phyloP scores from a whole-genome alignment of 345 rosid genomes.

The Syzygium grande region DNA sequence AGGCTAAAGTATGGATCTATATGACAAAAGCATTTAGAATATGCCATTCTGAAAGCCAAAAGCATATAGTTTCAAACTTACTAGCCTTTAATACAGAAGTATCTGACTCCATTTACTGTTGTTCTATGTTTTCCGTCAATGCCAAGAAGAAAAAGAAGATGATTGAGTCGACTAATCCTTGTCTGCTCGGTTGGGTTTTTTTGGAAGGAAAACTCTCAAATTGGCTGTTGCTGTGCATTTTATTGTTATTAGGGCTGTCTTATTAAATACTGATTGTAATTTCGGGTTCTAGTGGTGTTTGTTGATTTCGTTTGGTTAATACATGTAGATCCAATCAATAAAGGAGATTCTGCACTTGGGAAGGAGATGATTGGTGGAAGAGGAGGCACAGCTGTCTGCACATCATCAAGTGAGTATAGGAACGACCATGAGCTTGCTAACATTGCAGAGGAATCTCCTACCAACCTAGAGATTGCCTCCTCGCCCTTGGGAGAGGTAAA shows the following conservation, averaged over 20 bases:
- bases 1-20: background rate
- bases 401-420: constrained; percentile 7
- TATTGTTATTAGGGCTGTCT: background rate
- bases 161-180: background rate
- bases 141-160: background rate
- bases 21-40: background rate
- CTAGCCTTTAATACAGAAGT: background rate
- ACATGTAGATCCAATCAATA: constrained; percentile 20
- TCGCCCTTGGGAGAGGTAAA: constrained; percentile 78
- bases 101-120: background rate
- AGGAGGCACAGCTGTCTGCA: constrained; percentile 19
- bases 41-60: background rate
- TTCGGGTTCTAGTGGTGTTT: background rate
- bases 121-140: background rate
- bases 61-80: background rate
- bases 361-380: constrained; percentile 10
- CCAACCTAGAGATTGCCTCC: constrained; percentile 65
- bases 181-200: background rate
- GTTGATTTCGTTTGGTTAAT: background rate
- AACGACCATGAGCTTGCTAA: constrained; percentile 14
- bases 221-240: background rate
- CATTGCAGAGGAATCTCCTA: constrained; percentile 13
- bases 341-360: constrained; percentile 13
- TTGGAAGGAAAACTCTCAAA: background rate
- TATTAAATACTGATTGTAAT: background rate